Conservation (phyloP, 1,139 yeast genomes). For the Saccharomyces hybrid region DNA sequence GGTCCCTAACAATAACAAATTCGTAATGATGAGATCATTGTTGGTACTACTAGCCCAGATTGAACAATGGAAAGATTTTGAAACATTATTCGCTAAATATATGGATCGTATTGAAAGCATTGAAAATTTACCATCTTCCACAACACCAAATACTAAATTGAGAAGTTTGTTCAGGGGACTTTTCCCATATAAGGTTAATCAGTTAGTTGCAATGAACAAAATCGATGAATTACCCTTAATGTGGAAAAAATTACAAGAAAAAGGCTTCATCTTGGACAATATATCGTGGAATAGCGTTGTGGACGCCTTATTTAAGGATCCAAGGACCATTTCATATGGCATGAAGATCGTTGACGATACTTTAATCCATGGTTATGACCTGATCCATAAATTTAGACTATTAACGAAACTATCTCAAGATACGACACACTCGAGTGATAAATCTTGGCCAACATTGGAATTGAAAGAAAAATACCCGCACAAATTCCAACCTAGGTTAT, state of each 20-base stretch:
- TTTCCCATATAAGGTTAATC: constrained; percentile 28
- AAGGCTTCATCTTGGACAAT: constrained; percentile 36
- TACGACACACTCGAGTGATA: constrained; percentile 6
- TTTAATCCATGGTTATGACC: constrained; percentile 36
- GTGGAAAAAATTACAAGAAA: constrained; percentile 28
- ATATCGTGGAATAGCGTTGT: constrained; percentile 37
- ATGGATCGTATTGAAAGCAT: constrained; percentile 29
- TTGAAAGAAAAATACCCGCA: constrained; percentile 20
- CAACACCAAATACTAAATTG: constrained; percentile 21
- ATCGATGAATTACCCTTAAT: constrained; percentile 26
- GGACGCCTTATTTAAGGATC: constrained; percentile 26
- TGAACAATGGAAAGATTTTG: constrained; percentile 33
- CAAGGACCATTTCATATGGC: constrained; percentile 32
- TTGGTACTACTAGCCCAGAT: constrained; percentile 29
- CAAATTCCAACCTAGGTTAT: constrained; percentile 19
- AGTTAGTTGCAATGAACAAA: constrained; percentile 22
- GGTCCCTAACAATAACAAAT: constrained; percentile 16
- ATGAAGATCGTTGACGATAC: constrained; percentile 35
- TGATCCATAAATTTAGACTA: constrained; percentile 25
- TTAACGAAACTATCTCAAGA: constrained; percentile 13
- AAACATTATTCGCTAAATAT: constrained; percentile 24
- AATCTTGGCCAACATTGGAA: constrained; percentile 18
- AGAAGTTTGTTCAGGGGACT: constrained; percentile 24
- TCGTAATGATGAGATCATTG: constrained; percentile 30
- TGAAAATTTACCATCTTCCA: constrained; percentile 25